Evolutionary conservation across 2,329 filamentous ascomycete species (phyloP), one percentile per base, ranked within the genome.

Genomic region (Xylariaceae sp.): DNA sequence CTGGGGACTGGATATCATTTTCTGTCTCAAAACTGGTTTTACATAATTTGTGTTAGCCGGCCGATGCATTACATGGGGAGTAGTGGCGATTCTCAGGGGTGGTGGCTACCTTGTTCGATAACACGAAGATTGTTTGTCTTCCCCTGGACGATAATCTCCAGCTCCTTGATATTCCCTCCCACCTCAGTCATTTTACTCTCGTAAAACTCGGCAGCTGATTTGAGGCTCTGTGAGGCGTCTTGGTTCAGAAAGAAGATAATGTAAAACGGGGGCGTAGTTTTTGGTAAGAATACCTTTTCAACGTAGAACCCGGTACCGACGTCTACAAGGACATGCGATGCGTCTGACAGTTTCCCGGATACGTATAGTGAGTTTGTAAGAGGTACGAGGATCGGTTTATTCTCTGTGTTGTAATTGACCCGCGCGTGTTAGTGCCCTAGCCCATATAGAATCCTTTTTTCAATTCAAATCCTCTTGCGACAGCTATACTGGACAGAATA

Each of bases 291-390:
- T 23, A 84, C 83, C 78, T 98, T 98, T 66, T 97, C 89, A 37
- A 97, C 49, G 28, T 56, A 59, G 31, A 59, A 59, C 12, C 56
- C 56, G 2, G 54, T 57, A 24, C 55, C 56, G 15, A 58, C 43
- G 17, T 57, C 55, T 19, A 58, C 53, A 6, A 59, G 72, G 5
- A 95, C 88, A 45, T 80, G 81, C 41, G 86, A 76, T 2, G 82
- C 74, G 61, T 83, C 78, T 31, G 84, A 74, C 28, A 97, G 71
- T 27, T 76, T 81, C 21, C 90, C 94, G 17, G 85, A 84, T 12
- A 98, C 90, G 64, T 98, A 98, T 19, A 98, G 75, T 1, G 89
- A 96, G 54, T 86, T 92, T 9, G 92, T 98, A 46, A 98, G 67
- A 0, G 94, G 92, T n/a, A 98, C 88, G 14, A 98, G 76, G 33